These are phyloP conservation scores for Metrosideros polymorpha DNA, from an alignment of 441 rosid species.

Conservation along the genomic window DNA sequence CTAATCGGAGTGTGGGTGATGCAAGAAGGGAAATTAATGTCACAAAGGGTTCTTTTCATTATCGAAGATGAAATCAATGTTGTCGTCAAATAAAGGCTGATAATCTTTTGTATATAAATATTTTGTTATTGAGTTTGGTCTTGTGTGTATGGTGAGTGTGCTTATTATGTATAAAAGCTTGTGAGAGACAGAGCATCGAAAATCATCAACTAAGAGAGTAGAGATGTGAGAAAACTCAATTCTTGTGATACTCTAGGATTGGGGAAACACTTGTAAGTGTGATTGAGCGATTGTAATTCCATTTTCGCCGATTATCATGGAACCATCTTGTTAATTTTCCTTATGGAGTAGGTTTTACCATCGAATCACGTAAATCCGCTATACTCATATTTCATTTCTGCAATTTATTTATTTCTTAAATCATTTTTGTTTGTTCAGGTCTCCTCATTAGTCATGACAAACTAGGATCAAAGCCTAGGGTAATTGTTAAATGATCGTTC, in stretches of 20 bases:
- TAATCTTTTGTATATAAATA: no score
- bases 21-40: neutral
- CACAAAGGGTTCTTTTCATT: no score
- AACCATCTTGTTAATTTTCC: neutral
- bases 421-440: neutral
- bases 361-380: neutral
- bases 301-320: neutral
- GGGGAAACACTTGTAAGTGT: no score
- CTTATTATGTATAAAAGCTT: no score
- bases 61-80: no score
- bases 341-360: neutral
- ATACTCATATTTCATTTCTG: neutral
- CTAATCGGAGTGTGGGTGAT: neutral
- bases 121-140: no score
- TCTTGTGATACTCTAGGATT: neutral
- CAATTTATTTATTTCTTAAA: neutral
- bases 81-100: no score
- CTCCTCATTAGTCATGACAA: neutral
- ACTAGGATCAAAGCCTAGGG: neutral
- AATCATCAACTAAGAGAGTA: neutral
- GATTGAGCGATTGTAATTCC: neutral
- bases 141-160: no score
- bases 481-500: neutral
- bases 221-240: neutral
- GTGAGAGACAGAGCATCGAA: slow-evolving; percentile 42